A percentile compares a stretch with the other conserved stretches of the same genome.
phyloP scores from a whole-genome alignment of 1,284 basidiomycete species.

The Malassezia yamatoensis region DNA sequence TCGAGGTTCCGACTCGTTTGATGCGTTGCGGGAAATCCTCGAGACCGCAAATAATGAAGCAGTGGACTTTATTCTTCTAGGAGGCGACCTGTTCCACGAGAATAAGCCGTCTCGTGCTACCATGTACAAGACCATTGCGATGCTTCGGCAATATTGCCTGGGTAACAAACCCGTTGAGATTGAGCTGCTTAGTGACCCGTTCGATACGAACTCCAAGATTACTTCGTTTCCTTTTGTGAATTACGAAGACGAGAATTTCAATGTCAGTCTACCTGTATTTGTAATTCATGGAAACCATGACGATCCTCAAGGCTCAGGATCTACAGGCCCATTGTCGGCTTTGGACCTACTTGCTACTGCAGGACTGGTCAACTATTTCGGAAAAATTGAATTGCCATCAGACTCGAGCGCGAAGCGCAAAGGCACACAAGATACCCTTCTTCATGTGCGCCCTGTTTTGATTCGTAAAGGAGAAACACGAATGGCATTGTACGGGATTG shows the following conservation, averaged over 20 bases:
- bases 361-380: slow-evolving; percentile 94
- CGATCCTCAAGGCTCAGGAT: slow-evolving; percentile 87
- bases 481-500: slow-evolving; percentile 84
- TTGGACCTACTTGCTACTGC: slow-evolving; percentile 87
- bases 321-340: slow-evolving; percentile 78
- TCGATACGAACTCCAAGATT: slow-evolving; percentile 55
- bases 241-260: slow-evolving; percentile 93
- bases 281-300: slow-evolving; percentile 99
- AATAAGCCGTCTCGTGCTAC: slow-evolving; percentile 86
- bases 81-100: slow-evolving; percentile 94
- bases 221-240: slow-evolving; percentile 76
- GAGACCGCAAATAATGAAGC: slow-evolving; percentile 73
- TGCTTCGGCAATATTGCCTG: slow-evolving; percentile 80
- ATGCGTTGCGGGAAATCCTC: slow-evolving; percentile 87
- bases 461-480: slow-evolving; percentile 77
- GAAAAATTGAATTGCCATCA: slow-evolving; percentile 58
- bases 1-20: slow-evolving; percentile 85
- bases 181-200: slow-evolving; percentile 81
- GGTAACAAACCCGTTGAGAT: slow-evolving; percentile 77
- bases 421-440: slow-evolving; percentile 57
- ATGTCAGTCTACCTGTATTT: slow-evolving; percentile 88
- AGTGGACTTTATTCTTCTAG: slow-evolving; percentile 59
- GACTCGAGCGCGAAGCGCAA: slow-evolving; percentile 14
- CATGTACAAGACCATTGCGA: slow-evolving; percentile 61
- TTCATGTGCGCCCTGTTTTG: slow-evolving; percentile 78